A percentile compares a stretch with the other conserved stretches of the same genome.
phyloP scores from a whole-genome alignment of 2,329 filamentous ascomycete species.

The Penicillium sp. region DNA sequence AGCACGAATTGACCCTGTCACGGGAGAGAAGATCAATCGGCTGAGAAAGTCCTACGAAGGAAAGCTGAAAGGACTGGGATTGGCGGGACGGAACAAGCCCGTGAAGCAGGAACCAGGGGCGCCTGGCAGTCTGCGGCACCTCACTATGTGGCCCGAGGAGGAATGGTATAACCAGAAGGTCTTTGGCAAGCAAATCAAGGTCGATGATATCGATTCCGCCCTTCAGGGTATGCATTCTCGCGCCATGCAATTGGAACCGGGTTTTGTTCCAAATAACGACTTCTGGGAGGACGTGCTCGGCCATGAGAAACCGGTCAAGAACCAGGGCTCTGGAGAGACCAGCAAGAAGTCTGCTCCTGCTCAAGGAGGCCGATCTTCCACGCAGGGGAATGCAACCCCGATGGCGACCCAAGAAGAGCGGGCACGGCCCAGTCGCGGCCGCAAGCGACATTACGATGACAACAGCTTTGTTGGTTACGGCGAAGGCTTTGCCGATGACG shows the following conservation, averaged over 20 bases:
- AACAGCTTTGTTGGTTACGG: conserved; percentile 51
- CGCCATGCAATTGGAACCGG: conserved; percentile 48
- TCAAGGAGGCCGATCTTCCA: conserved; percentile 22
- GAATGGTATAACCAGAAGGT: conserved; percentile 51
- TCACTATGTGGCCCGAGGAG: conserved; percentile 49
- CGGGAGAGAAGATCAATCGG: conserved; percentile 63
- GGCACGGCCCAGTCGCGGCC: conserved; percentile 42
- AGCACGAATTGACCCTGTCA: conserved; percentile 55
- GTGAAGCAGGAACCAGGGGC: conserved; percentile 42
- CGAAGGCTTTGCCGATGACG: conserved; percentile 49
- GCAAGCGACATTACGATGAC: conserved; percentile 50
- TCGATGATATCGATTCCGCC: conserved; percentile 40
- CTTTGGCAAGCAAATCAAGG: conserved; percentile 44
- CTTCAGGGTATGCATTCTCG: conserved; percentile 40
- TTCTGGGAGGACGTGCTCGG: conserved; percentile 49
- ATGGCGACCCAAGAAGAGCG: conserved; percentile 33
- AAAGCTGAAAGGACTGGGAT: conserved; percentile 45
- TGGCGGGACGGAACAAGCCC: conserved; percentile 48
- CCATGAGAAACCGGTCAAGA: conserved; percentile 44
- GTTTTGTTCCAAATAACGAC: conserved; percentile 43
- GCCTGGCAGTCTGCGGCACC: conserved; percentile 37
- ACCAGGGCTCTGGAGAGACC: conserved; percentile 25
- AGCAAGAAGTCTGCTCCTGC: conserved; percentile 30
- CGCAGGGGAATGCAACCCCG: conserved; percentile 28
- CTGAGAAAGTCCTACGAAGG: conserved; percentile 54